Percentiles rank a stretch among this genome's conserved stretches.
These are phyloP conservation scores for Haberlea rhodopensis DNA, from an alignment of 257 asterid species.

Conservation along the genomic window DNA sequence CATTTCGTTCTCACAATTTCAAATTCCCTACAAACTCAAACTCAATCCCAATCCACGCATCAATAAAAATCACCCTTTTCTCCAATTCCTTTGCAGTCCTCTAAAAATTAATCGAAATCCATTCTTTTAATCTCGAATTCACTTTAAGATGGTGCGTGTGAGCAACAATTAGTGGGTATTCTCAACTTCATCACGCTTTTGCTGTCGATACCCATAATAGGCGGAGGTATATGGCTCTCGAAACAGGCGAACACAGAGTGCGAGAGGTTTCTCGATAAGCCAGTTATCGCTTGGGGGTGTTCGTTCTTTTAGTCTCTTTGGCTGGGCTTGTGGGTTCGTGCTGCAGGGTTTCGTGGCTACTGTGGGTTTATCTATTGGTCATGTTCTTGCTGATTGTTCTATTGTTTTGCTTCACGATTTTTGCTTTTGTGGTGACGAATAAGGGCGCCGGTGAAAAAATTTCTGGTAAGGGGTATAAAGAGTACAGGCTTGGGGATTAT, in stretches of 20 bases:
- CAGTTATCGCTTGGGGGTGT: constrained; percentile 74
- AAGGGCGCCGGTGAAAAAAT: constrained; percentile 50
- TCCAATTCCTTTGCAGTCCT: background rate
- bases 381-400: constrained; percentile 72
- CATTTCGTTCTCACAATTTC: no score
- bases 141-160: constrained; percentile 48
- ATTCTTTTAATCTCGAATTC: background rate
- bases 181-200: constrained; percentile 66
- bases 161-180: constrained; percentile 77
- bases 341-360: constrained; percentile 76
- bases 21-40: background rate
- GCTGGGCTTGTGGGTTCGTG: constrained; percentile 84
- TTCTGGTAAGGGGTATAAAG: constrained; percentile 47
- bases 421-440: constrained; percentile 69
- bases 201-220: constrained; percentile 73
- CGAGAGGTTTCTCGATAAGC: constrained; percentile 70
- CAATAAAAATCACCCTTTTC: background rate
- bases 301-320: constrained; percentile 64
- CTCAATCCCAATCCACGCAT: no score
- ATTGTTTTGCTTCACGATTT: constrained; percentile 70
- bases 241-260: constrained; percentile 70
- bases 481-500: constrained; percentile 55
- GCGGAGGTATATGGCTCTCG: constrained; percentile 84
- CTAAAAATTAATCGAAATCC: background rate
- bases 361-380: constrained; percentile 73